phyloP scores from a whole-genome alignment of 805 yeast species.

The Yarrowia sp. region DNA sequence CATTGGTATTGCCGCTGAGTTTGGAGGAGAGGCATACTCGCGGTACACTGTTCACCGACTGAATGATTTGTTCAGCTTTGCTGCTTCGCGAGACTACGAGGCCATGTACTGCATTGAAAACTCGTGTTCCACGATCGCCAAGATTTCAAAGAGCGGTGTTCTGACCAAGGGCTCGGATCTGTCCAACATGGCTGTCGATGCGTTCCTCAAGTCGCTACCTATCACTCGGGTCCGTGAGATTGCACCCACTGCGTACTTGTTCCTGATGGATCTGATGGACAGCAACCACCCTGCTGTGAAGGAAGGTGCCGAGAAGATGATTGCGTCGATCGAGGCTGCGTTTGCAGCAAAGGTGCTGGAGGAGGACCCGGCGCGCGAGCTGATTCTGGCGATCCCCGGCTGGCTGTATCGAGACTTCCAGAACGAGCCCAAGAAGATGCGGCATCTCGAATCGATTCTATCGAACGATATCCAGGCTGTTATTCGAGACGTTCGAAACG shows the following conservation, averaged over 20 bases:
- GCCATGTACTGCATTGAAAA: slow-evolving; percentile 87
- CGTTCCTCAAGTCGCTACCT: slow-evolving; percentile 85
- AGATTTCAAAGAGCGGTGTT: slow-evolving; percentile 67
- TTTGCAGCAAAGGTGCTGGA: slow-evolving; percentile 9
- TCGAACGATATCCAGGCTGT: slow-evolving; percentile 20
- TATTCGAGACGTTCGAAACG: slow-evolving; percentile 20
- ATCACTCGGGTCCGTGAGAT: slow-evolving; percentile 83
- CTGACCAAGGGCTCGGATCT: slow-evolving; percentile 60
- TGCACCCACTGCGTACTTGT: slow-evolving; percentile 83
- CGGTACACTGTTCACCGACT: slow-evolving; percentile 56
- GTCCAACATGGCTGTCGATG: slow-evolving; percentile 62
- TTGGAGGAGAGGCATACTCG: slow-evolving; percentile 70
- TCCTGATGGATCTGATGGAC: slow-evolving; percentile 73
- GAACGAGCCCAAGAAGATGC: slow-evolving; percentile 34
- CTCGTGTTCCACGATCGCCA: slow-evolving; percentile 81
- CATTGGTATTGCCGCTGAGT: slow-evolving; percentile 80
- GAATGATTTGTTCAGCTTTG: slow-evolving; percentile 74
- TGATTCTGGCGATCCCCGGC: slow-evolving; percentile 25
- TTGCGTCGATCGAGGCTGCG: slow-evolving; percentile 17
- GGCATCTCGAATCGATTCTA: slow-evolving; percentile 17
- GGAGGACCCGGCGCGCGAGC: slow-evolving; percentile 5
- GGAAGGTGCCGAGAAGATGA: slow-evolving; percentile 27
- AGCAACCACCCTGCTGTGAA: slow-evolving; percentile 65
- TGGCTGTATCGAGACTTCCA: slow-evolving; percentile 31
- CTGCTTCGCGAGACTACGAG: slow-evolving; percentile 79